phyloP scores from a whole-genome alignment of 805 yeast genomes.

The Helenozyma rhizophorensis region DNA sequence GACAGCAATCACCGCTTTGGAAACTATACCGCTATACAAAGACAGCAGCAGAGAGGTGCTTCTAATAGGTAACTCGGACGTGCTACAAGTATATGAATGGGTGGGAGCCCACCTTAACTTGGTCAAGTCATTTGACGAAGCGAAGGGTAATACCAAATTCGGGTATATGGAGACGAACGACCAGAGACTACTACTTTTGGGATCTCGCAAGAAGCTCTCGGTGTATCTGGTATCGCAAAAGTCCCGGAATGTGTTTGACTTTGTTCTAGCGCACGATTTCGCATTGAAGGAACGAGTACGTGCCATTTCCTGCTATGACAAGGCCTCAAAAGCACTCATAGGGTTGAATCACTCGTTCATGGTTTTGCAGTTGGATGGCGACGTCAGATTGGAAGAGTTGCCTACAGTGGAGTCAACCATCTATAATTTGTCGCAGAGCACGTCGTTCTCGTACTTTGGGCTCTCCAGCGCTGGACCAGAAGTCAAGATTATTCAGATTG shows the following conservation, averaged over 20 bases:
- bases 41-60: conserved; percentile 22
- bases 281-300: conserved; percentile 28
- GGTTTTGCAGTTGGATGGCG: conserved; percentile 19
- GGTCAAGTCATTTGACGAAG: conserved; percentile 25
- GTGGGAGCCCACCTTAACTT: conserved; percentile 33
- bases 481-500: conserved; percentile 17
- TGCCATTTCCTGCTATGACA: conserved; percentile 14
- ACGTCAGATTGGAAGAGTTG: conserved; percentile 14
- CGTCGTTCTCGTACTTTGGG: conserved; percentile 39
- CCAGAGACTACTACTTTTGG: conserved; percentile 23
- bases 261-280: conserved; percentile 21
- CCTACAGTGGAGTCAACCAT: conserved; percentile 17
- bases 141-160: conserved; percentile 15
- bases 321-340: conserved; percentile 10
- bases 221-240: conserved; percentile 24
- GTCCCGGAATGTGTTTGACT: conserved; percentile 28
- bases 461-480: conserved; percentile 27
- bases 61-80: conserved; percentile 21
- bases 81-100: conserved; percentile 22
- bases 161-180: conserved; percentile 14
- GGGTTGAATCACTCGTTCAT: conserved; percentile 24
- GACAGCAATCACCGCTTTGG: conserved; percentile 17
- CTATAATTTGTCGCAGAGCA: conserved; percentile 17
- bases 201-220: conserved; percentile 26
- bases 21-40: conserved; percentile 12